phyloP scores from a whole-genome alignment of 2,329 filamentous ascomycete species.

The Verticillium tricorpus region DNA sequence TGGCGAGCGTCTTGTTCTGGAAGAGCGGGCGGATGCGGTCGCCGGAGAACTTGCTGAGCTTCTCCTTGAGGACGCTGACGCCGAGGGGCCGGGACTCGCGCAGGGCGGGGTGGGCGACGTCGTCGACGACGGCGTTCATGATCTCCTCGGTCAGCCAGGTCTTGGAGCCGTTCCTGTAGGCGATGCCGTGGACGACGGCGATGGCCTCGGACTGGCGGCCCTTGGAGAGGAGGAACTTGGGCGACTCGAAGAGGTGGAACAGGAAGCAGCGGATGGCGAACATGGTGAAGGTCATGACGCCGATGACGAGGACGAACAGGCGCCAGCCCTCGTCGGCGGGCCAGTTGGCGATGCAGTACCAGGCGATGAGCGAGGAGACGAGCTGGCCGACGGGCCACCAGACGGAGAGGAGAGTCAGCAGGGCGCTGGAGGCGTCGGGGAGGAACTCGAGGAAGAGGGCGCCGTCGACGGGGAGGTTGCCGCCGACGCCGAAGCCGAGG shows the following conservation, averaged over 20 bases:
- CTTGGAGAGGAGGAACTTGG: conserved; percentile 75
- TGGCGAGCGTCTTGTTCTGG: conserved; percentile 44
- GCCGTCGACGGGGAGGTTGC: conserved; percentile 75
- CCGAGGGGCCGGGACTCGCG: conserved; percentile 11
- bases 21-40: conserved; percentile 65
- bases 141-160: conserved; percentile 75
- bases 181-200: conserved; percentile 73
- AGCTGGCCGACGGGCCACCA: conserved; percentile 87
- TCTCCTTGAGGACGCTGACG: conserved; percentile 46
- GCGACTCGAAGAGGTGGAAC: conserved; percentile 80
- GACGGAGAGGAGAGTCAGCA: conserved; percentile 75
- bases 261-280: conserved; percentile 74
- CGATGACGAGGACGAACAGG: conserved; percentile 66
- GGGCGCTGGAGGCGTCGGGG: conserved; percentile 66
- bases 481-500: conserved; percentile 65
- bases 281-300: conserved; percentile 69
- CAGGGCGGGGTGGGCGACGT: neutral
- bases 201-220: conserved; percentile 76
- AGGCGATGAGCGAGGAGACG: conserved; percentile 65
- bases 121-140: conserved; percentile 46
- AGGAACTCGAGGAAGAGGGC: conserved; percentile 81
- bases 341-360: conserved; percentile 70
- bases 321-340: conserved; percentile 71
- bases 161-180: conserved; percentile 62
- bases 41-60: conserved; percentile 61